Evolutionary conservation across 2,329 filamentous ascomycete species (phyloP), one percentile per base, ranked within the genome.

Genomic region (Trichoderma sp.): DNA sequence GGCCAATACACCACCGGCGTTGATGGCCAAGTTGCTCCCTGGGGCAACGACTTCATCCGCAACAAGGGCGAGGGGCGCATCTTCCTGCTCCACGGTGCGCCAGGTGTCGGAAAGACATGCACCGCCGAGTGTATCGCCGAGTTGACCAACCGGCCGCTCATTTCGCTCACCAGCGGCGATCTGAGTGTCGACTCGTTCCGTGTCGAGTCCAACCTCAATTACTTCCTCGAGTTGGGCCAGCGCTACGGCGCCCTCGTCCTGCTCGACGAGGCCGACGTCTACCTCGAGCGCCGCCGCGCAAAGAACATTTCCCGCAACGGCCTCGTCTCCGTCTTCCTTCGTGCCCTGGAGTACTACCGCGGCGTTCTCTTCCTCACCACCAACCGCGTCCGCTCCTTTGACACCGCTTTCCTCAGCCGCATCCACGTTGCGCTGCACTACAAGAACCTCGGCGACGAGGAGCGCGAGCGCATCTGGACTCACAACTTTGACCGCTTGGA

Each of bases 201-300:
- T 2, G 82, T 86, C 30, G 84, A 86, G 76, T 73, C 77, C 32
- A 82, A 82, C 70, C 83, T 86, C 15, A 80, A 81, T 71, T 85
- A 85, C 78, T 86, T 85, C 78, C 80, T 88, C 11, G 77, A 83
- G 53, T 81, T 87, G 4, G 86, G 81, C 53, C 83, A 84, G 77
- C 83, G 83, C 8, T 88, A 84, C 78, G 83, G 82, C 21, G 86
- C 83, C 47, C 82, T 89, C 6, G 82, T 89, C 7, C 82, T 90
- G 3, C 81, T 90, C 5, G 88, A 90, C 76, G 88, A 90, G 77
- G 87, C 87, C 3, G 88, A 90, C 70, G 86, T 89, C 21, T 90
- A 88, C 78, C 84, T 90, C 9, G 86, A 89, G 77, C 79, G 84
- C 67, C 86, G 88, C 2, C 79, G 79, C 2, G 76, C 81, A 26